Evolutionary conservation across 108 stramenopile species (phyloP).

Genomic region (Nannochloropsis salina): DNA sequence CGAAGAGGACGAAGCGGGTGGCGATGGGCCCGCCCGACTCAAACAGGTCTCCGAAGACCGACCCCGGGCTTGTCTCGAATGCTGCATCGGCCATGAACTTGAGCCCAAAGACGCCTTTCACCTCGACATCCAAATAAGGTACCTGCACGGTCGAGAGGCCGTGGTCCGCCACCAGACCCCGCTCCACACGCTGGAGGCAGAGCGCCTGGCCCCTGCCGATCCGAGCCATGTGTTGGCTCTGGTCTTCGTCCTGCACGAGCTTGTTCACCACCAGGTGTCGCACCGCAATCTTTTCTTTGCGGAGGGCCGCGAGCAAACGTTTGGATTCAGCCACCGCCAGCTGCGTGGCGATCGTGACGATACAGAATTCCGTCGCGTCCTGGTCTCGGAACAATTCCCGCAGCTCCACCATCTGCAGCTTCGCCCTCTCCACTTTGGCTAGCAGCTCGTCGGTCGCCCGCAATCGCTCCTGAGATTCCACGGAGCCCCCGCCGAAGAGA

Average conservation of each 20-base stretch:
- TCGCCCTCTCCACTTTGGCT: background rate
- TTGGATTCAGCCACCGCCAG: conserved; percentile 49
- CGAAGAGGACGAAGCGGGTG: conserved; percentile 45
- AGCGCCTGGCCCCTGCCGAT: background rate
- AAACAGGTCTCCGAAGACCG: background rate
- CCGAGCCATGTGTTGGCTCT: background rate
- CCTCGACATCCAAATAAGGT: conserved; percentile 32
- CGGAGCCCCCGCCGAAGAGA: background rate
- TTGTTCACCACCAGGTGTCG: conserved; percentile 49
- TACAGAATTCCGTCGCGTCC: conserved; percentile 46
- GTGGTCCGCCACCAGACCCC: background rate
- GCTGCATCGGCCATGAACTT: background rate
- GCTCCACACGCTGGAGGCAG: background rate
- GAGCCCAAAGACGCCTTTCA: conserved; percentile 16
- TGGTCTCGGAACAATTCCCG: conserved; percentile 40
- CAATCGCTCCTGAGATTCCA: background rate
- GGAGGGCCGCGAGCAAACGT: conserved; percentile 37
- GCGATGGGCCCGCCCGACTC: background rate
- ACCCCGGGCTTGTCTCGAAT: background rate
- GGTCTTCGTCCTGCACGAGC: background rate
- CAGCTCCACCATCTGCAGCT: conserved; percentile 23
- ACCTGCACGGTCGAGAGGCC: conserved; percentile 15
- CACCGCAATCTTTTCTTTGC: conserved; percentile 30
- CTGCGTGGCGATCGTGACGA: conserved; percentile 50
- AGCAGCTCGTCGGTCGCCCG: background rate